Percentiles rank a stretch among this genome's conserved stretches.
Conservation (phyloP, 768 basidiomycete genomes). For the Boletus speciosus region DNA sequence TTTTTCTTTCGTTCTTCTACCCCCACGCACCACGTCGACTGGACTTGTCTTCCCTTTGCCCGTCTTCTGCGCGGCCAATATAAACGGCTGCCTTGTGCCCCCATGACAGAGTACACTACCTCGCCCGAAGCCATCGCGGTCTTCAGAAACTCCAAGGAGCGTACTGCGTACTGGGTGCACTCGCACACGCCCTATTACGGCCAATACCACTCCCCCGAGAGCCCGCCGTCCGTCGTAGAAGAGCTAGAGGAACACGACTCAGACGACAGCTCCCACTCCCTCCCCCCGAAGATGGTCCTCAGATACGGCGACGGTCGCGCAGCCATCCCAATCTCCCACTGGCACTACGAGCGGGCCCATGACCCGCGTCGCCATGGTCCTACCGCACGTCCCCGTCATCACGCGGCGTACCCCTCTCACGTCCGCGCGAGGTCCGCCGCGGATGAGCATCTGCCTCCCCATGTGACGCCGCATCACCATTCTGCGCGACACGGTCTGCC, state of each 20-base stretch:
- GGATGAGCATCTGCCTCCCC: conserved; percentile 27
- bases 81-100: background rate
- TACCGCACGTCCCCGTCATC: conserved; percentile 23
- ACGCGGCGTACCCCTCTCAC: conserved; percentile 33
- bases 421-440: conserved; percentile 39
- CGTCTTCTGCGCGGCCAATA: background rate
- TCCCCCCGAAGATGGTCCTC: conserved; percentile 72
- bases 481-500: conserved; percentile 19
- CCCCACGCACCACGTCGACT: background rate
- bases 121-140: conserved; percentile 57
- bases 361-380: conserved; percentile 22
- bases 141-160: conserved; percentile 55
- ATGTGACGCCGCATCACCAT: conserved; percentile 7
- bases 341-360: conserved; percentile 29
- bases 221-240: conserved; percentile 44
- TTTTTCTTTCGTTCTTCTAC: conserved; percentile 2
- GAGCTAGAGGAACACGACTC: conserved; percentile 41
- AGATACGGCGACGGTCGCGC: conserved; percentile 62
- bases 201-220: conserved; percentile 56
- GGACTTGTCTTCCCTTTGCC: background rate
- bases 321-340: conserved; percentile 59
- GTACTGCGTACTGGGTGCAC: conserved; percentile 65
- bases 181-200: conserved; percentile 34
- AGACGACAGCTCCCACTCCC: conserved; percentile 42
- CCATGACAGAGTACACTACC: conserved; percentile 64